Percentiles rank a stretch among this genome's conserved stretches.
These are phyloP conservation scores for Fusarium foetens DNA, from an alignment of 2,329 filamentous ascomycete species.

Conservation along the genomic window DNA sequence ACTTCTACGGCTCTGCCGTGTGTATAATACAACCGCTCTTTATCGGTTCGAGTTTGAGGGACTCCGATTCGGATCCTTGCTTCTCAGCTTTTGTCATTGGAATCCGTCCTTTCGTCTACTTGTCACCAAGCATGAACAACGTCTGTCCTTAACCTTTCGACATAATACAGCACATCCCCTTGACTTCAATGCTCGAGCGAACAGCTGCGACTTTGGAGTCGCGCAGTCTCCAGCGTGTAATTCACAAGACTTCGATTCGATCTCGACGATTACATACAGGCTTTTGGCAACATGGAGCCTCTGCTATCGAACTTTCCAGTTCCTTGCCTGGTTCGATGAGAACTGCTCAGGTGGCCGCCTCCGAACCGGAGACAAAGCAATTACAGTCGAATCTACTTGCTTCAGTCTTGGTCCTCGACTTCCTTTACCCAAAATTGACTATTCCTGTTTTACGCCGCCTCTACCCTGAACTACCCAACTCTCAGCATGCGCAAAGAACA, in stretches of 20 bases:
- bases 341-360: conserved; percentile 32
- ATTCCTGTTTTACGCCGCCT: conserved; percentile 55
- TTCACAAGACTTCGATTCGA: conserved; percentile 55
- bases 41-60: not conserved
- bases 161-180: conserved; percentile 25
- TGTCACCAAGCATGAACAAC: conserved; percentile 42
- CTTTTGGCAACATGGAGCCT: conserved; percentile 66
- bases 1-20: not conserved
- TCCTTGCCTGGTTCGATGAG: conserved; percentile 53
- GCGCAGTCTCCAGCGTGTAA: conserved; percentile 63
- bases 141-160: conserved; percentile 9
- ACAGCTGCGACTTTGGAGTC: conserved; percentile 66
- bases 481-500: conserved; percentile 32
- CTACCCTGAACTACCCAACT: conserved; percentile 44
- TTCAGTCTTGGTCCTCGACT: conserved; percentile 65
- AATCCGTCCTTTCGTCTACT: conserved; percentile 6
- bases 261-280: conserved; percentile 58
- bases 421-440: conserved; percentile 62
- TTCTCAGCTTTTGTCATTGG: not conserved
- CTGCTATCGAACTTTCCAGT: conserved; percentile 58
- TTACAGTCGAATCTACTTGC: conserved; percentile 51
- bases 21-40: not conserved
- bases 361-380: conserved; percentile 41
- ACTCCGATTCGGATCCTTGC: conserved; percentile 19
- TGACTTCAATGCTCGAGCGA: conserved; percentile 65